Base-by-base conservation (phyloP, 805 yeast genomes). In the Candida cerambycidarum region DNA sequence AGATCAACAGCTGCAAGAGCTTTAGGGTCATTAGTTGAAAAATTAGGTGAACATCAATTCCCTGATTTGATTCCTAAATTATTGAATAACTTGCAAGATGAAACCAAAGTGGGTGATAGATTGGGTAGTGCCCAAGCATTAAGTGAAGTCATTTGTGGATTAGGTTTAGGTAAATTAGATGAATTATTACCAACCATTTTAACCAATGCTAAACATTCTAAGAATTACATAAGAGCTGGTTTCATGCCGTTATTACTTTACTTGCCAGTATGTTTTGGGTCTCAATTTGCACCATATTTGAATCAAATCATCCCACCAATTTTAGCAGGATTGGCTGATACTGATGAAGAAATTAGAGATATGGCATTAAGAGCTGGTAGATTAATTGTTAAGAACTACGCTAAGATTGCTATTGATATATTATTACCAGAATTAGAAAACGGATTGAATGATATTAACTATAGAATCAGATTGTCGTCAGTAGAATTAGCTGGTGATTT, bases 1-100 rank as follows among this genome's bases (percentile, higher is more conserved):
- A 81, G 98, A 61, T 95, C 98, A 1, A 93, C 97, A 15, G 98
- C 98, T 17, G 90, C 97, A 15, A 82, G 97, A 65, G 99, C 99
- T 0, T 69, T 93, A 39, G 99, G 99, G 53, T 89, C 97, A 0
- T 73, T 93, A 48, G 97, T 95, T 37, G 98, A 93, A 62, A 92
- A 90, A 61, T 73, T 93, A 31, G 99, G 99, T 43, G 99, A 93
- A 65, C 96, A 88, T 36, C 83, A 80, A 53, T 90, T 93, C 88
- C 97, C 99, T 27, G 85, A 79, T 30, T 80, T 93, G 60, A 85
- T 93, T 53, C 87, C 95, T 35, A 80, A 89, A 45, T 75, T 93
- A 48, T 58, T 92, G 41, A 78, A 71, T 37, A 84, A 93, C 0
- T 74, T 93, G 47, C 78, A 82, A 55, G 97, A 90, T 58, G 89